Evolutionary conservation across 139 green algal species (phyloP).

Genomic region (Choricystis sp.): DNA sequence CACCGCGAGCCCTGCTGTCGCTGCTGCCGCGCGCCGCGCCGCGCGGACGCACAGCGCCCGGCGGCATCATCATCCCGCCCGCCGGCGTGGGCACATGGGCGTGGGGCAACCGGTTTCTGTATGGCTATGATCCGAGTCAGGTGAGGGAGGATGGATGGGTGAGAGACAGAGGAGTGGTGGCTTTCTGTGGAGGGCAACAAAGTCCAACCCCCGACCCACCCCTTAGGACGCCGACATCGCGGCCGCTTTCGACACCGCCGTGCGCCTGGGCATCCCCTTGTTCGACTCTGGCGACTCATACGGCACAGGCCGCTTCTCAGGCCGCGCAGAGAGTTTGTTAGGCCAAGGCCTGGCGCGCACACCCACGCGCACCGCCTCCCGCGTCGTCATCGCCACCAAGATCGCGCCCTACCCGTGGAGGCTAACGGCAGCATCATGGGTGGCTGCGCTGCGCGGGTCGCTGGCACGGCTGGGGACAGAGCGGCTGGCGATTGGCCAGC

Average conservation of each 20-base stretch:
- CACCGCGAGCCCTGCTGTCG: neutral
- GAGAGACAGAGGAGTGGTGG: no score
- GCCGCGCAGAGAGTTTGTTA: constrained; percentile 18
- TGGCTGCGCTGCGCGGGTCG: neutral
- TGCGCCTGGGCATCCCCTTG: neutral
- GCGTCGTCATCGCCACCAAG: constrained; percentile 5
- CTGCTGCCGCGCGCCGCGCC: no score
- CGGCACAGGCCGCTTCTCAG: constrained; percentile 33
- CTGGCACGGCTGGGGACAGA: no score
- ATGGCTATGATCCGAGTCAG: neutral
- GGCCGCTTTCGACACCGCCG: neutral
- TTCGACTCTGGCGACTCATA: constrained; percentile 14
- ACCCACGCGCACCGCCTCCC: neutral
- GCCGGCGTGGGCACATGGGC: neutral
- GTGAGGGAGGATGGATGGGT: no score
- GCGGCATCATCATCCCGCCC: neutral
- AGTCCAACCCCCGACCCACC: neutral
- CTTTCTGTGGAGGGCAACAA: no score
- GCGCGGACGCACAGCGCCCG: no score
- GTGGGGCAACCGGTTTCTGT: neutral
- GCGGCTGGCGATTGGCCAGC: constrained; percentile 4
- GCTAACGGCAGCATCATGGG: constrained; percentile 1
- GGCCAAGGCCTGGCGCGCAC: neutral
- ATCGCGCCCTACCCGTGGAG: constrained; percentile 11
- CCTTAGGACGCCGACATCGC: neutral